Percentiles rank a stretch among this genome's conserved stretches.
phyloP scores from a whole-genome alignment of 768 basidiomycete species.

The Suillus placidus region DNA sequence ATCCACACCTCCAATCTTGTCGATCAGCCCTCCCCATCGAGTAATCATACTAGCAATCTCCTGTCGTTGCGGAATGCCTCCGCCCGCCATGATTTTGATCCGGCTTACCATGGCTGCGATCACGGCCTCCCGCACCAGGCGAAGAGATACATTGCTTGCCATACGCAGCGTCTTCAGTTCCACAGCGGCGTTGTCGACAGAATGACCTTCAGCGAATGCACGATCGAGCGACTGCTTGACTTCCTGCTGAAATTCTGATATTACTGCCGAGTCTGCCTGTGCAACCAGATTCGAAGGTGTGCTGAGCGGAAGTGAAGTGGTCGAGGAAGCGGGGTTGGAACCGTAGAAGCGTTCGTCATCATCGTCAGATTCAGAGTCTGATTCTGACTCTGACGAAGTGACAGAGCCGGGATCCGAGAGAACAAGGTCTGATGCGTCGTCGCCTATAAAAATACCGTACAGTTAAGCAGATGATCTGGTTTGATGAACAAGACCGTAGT shows the following conservation, averaged over 20 bases:
- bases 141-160: slow-evolving; percentile 91
- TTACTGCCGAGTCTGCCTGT: slow-evolving; percentile 46
- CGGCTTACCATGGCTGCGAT: slow-evolving; percentile 79
- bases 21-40: slow-evolving; percentile 84
- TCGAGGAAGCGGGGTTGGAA: slow-evolving; percentile 45
- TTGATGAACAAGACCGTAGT: slow-evolving; percentile 14
- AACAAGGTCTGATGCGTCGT: slow-evolving; percentile 63
- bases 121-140: slow-evolving; percentile 87
- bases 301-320: slow-evolving; percentile 47
- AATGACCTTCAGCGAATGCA: slow-evolving; percentile 89
- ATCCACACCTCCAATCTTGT: slow-evolving; percentile 82
- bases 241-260: slow-evolving; percentile 75
- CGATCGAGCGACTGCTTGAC: slow-evolving; percentile 86
- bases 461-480: slow-evolving; percentile 1
- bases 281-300: slow-evolving; percentile 41
- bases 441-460: slow-evolving; percentile 40
- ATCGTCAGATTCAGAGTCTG: slow-evolving; percentile 41
- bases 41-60: slow-evolving; percentile 64
- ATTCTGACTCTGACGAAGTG: slow-evolving; percentile 54
- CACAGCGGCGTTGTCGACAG: slow-evolving; percentile 89
- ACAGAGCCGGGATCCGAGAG: slow-evolving; percentile 61
- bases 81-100: slow-evolving; percentile 62
- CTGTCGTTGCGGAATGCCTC: slow-evolving; percentile 58
- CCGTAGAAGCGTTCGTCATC: slow-evolving; percentile 44
- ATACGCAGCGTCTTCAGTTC: slow-evolving; percentile 96